A percentile compares a stretch with the other conserved stretches of the same genome.
Evolutionary conservation across 2,329 filamentous ascomycete genomes (phyloP).

Genomic region (Xylariaceae sp.): DNA sequence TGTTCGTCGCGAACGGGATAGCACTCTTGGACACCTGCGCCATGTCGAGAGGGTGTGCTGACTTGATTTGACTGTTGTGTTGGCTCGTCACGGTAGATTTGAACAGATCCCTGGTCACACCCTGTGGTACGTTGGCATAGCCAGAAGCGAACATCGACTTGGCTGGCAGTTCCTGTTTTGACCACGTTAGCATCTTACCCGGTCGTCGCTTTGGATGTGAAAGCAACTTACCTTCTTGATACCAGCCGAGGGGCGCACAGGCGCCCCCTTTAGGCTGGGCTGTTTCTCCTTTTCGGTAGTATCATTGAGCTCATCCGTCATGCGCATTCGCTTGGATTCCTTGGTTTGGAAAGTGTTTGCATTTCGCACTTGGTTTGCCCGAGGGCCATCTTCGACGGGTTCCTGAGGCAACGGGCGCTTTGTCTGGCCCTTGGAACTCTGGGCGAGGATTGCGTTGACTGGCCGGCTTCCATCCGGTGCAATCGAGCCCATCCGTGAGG

Average conservation of each 20-base stretch:
- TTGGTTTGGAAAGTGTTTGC: conserved; percentile 60
- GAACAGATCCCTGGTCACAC: conserved; percentile 53
- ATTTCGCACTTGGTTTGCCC: conserved; percentile 43
- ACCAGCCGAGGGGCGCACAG: conserved; percentile 71
- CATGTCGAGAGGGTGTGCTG: conserved; percentile 71
- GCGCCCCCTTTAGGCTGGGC: conserved; percentile 70
- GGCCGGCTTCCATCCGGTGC: conserved; percentile 53
- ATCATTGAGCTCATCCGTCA: conserved; percentile 65
- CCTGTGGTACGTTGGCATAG: conserved; percentile 54
- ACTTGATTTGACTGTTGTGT: conserved; percentile 58
- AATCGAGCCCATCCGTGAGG: conserved; percentile 55
- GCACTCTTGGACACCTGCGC: conserved; percentile 82
- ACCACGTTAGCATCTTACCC: conserved; percentile 30
- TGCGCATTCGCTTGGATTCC: conserved; percentile 76
- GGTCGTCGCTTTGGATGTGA: not conserved
- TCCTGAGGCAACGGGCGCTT: conserved; percentile 71
- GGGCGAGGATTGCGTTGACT: conserved; percentile 53
- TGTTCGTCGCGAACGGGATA: conserved; percentile 78
- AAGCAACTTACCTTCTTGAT: conserved; percentile 57
- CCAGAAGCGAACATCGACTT: conserved; percentile 58
- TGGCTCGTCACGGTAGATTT: conserved; percentile 62
- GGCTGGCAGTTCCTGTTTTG: conserved; percentile 51
- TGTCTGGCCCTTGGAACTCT: conserved; percentile 63
- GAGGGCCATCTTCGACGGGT: conserved; percentile 47
- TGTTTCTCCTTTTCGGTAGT: conserved; percentile 55